Evolutionary conservation across 805 yeast genomes (phyloP), one percentile per base, ranked within the genome.

Genomic region (Wickerhamomyces subpelliculosus): DNA sequence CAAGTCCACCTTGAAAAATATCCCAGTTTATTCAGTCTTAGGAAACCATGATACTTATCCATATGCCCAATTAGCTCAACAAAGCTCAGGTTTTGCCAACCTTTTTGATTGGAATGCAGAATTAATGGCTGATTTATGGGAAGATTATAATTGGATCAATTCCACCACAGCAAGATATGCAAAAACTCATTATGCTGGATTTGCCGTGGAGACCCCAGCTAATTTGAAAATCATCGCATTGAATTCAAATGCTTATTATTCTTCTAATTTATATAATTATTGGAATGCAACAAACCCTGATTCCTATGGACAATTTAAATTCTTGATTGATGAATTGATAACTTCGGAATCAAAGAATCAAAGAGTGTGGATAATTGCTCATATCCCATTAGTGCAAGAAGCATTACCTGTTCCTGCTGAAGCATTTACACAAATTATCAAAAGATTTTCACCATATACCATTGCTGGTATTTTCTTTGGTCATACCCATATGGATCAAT

Each of bases 21-120:
- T 77, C 24, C 79, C 84, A 8, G 69, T 80, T 7, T 78, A 61
- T 49, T 69, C 84, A 9, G 73, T 73, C 14, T 60, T 80, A 48
- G 86, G 86, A 13, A 78, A 77, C 54, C 84, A 80, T 56, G 86
- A 80, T 49, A 71, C 76, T 22, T 80, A 68, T 61, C 85, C 86
- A 9, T 23, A 77, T 46, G 80, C 79, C 25, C 83, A 78, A 53
- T 60, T 77, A 42, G 80, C 84, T 2, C 81, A 77, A 42, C 26
- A 50, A 54, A 30, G 11, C 8, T 64, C 68, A 18, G 68, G 70
- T 6, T 70, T 61, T 40, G 48, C 54, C 1, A 54, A 60, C 39
- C n/a, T 16, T 8, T 27, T 14, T 12, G 12, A 16, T 23, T 23
- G 22, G 19, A 17, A 28, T 16, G 31, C 31, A 8, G 19, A 28